phyloP scores from a whole-genome alignment of 2,329 filamentous ascomycete genomes.

The Thyridium curvatum region DNA sequence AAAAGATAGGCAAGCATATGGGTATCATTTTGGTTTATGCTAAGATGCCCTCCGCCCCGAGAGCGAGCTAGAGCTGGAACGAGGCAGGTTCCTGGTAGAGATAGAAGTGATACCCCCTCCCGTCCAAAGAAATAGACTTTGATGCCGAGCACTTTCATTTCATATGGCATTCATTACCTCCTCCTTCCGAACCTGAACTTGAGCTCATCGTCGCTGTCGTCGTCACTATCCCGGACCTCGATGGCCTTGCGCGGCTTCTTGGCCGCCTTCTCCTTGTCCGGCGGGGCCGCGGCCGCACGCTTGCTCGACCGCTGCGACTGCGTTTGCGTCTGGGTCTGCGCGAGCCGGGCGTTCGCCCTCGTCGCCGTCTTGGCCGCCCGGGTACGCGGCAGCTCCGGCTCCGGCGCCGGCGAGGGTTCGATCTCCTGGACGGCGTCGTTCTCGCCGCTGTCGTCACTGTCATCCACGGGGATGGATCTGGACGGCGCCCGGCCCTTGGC shows the following conservation, averaged over 20 bases:
- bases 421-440: constrained; percentile 9
- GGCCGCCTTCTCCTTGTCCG: constrained; percentile 24
- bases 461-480: constrained; percentile 20
- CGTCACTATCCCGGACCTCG: constrained; percentile 19
- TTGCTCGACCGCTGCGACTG: constrained; percentile 20
- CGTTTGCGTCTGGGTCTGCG: constrained; percentile 11
- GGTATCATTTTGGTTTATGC: background rate
- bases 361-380: constrained; percentile 24
- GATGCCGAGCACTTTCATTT: background rate
- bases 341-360: constrained; percentile 14
- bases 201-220: constrained; percentile 50
- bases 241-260: constrained; percentile 23
- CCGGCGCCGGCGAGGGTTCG: constrained; percentile 12
- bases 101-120: constrained; percentile 1
- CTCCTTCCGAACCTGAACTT: constrained; percentile 50
- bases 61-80: background rate
- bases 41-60: no score
- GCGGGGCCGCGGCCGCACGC: constrained; percentile 23
- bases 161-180: constrained; percentile 19
- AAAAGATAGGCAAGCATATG: background rate
- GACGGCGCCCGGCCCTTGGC: constrained; percentile 14
- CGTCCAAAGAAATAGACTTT: constrained; percentile 4
- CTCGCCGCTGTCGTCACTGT: constrained; percentile 28
- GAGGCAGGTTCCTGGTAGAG: background rate
- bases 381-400: constrained; percentile 16